Evolutionary conservation across 495 filamentous ascomycete species (phyloP), one percentile per base, ranked within the genome.

Genomic region (Astrothelium subdiscretum): DNA sequence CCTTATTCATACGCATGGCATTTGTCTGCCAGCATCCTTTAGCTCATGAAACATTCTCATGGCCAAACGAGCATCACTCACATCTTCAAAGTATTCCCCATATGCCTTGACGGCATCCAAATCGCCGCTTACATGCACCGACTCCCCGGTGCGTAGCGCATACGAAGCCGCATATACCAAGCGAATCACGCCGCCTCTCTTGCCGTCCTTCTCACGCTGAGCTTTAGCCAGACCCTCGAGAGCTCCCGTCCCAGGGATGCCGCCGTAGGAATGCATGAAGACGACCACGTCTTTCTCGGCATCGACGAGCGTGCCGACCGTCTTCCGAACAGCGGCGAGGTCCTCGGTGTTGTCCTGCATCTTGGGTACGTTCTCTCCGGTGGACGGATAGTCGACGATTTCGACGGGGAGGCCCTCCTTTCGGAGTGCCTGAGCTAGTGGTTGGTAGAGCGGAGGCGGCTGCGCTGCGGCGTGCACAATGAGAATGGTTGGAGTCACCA

Each of bases 121-220:
- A 8, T 54, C 24, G 20, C 48, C 48, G 10, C 20, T 24, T 10
- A 8, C 24, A 8, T 26, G 48, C 5, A 71, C 22, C 6, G 51
- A 60, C 31, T 62, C 59, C 3, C 67, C 67, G 35, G 67, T 65
- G 1, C 58, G 12, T 8, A 62, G 62, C 4, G 66, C 70, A 58
- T 81, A 77, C 0, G 77, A 78, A 20, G 73, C 65, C 15, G 81
- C 68, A 62, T 77, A 80, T 18, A 79, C 62, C 18, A 82, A 59
- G 24, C 71, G 73, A 3, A 76, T 60, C 10, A 82, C 75, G 0
- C 80, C 81, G 3, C 79, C 78, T 10, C 62, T 44, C 32, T 75
- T 67, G 8, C 74, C 76, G 1, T 71, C 64, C 0, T 58, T 68
- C 57, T 67, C 62, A 0, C 79, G 71, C 6, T 76, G 69, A 1